Conservation (phyloP, 768 basidiomycete genomes). For the Chalciporus pseudorubinellus region DNA sequence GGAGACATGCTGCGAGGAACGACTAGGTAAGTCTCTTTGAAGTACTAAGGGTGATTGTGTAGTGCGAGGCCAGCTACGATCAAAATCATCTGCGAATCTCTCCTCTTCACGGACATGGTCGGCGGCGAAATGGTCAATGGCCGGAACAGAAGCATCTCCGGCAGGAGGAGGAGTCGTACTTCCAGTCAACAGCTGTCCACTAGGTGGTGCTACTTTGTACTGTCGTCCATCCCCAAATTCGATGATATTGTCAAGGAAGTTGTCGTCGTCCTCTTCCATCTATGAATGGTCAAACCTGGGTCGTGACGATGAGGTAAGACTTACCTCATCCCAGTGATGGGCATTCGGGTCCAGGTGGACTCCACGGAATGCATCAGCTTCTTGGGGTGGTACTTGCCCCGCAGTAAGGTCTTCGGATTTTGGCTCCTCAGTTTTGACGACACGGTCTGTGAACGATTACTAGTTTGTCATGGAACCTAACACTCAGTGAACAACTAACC, state of each 20-base stretch:
- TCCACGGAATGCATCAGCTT: conserved; percentile 92
- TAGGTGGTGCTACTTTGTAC: conserved; percentile 70
- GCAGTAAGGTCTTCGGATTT: conserved; percentile 48
- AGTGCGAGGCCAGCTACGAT: conserved; percentile 92
- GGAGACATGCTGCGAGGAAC: conserved; percentile 31
- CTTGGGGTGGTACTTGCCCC: conserved; percentile 67
- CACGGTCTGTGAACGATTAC: conserved; percentile 21
- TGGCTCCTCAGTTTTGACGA: conserved; percentile 33
- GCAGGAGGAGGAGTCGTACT: conserved; percentile 9
- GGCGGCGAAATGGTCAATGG: conserved; percentile 19
- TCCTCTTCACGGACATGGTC: conserved; percentile 78
- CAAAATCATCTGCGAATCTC: conserved; percentile 90
- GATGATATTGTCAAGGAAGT: conserved; percentile 84
- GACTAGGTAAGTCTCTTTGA: conserved; percentile 39
- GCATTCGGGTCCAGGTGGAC: conserved; percentile 91
- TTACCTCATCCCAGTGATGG: conserved; percentile 97
- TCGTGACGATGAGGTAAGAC: conserved; percentile 28
- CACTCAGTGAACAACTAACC: conserved; percentile 43
- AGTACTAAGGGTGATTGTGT: conserved; percentile 46
- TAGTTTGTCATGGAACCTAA: background rate
- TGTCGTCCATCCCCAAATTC: conserved; percentile 95
- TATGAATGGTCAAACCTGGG: conserved; percentile 28
- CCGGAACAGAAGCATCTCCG: conserved; percentile 14
- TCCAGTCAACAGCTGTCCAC: conserved; percentile 26
- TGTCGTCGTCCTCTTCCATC: conserved; percentile 93